A percentile compares a stretch with the other conserved stretches of the same genome.
phyloP scores from a whole-genome alignment of 164 flowering plant genomes.

The Dillenia turbinata region DNA sequence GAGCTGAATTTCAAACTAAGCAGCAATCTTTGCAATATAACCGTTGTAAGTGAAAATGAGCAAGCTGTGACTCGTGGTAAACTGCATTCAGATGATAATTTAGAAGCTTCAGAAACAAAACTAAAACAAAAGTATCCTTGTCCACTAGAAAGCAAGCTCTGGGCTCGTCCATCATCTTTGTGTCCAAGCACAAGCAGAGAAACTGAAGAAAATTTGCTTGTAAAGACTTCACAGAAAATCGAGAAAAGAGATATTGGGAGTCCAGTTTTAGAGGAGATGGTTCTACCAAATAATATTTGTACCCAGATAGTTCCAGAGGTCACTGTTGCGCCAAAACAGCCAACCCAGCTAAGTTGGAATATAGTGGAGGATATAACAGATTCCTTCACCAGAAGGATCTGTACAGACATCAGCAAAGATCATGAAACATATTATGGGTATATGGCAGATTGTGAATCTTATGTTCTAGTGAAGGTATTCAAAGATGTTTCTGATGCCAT shows the following conservation, averaged over 20 bases:
- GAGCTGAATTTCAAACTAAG: conserved; percentile 12
- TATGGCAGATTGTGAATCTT: not conserved
- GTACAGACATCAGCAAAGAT: not conserved
- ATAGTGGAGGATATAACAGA: conserved; percentile 13
- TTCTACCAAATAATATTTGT: not conserved
- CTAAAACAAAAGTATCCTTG: conserved; percentile 3
- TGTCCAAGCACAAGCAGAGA: not conserved
- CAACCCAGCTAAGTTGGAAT: conserved; percentile 23
- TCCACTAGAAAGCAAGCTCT: not conserved
- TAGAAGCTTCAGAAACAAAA: not conserved
- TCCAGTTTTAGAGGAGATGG: not conserved
- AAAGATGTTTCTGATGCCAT: conserved; percentile 6
- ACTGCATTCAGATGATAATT: not conserved
- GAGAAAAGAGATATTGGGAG: not conserved
- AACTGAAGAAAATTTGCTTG: not conserved
- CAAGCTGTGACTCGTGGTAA: conserved; percentile 14
- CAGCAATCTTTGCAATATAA: conserved; percentile 17
- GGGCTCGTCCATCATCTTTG: conserved; percentile 1
- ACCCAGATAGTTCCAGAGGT: not conserved
- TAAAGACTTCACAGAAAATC: not conserved
- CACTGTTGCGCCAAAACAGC: conserved; percentile 4
- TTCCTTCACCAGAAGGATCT: conserved; percentile 5
- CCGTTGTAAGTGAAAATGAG: conserved; percentile 22
- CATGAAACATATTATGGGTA: conserved; percentile 17
- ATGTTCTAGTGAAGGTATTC: conserved; percentile 23